Evolutionary conservation across 805 yeast genomes (phyloP).

Genomic region (Pichia heedii): DNA sequence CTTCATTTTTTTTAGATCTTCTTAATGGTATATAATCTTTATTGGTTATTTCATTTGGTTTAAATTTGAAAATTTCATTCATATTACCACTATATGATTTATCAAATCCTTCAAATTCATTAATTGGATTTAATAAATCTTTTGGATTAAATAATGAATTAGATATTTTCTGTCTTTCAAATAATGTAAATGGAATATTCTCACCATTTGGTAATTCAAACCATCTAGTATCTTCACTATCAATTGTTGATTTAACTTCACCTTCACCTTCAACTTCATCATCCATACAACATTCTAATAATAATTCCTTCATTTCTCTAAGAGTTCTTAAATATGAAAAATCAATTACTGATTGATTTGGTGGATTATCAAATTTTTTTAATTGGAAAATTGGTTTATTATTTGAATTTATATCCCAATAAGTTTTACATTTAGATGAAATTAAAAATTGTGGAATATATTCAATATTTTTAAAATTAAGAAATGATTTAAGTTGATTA

Average conservation of each 20-base stretch:
- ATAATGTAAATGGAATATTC: constrained; percentile 43
- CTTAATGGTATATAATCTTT: constrained; percentile 72
- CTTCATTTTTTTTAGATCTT: constrained; percentile 37
- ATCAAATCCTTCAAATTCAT: constrained; percentile 26
- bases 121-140: constrained; percentile 18
- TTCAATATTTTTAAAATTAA: constrained; percentile 27
- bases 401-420: constrained; percentile 20
- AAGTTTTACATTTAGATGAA: constrained; percentile 32
- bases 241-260: too few relatives aligned
- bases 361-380: constrained; percentile 21
- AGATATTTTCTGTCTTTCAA: constrained; percentile 53
- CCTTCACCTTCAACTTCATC: constrained; percentile 9
- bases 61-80: constrained; percentile 17
- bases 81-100: constrained; percentile 47
- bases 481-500: constrained; percentile 39
- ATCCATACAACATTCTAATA: constrained; percentile 38
- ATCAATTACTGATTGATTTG: constrained; percentile 43
- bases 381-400: constrained; percentile 2
- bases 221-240: constrained; percentile 30
- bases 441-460: constrained; percentile 42
- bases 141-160: constrained; percentile 68
- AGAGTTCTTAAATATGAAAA: constrained; percentile 47
- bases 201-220: constrained; percentile 78
- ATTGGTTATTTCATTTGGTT: constrained; percentile 25
- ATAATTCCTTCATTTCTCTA: constrained; percentile 70